Evolutionary conservation across 441 rosid genomes (phyloP).

Genomic region (Arabidopsis lyrata): DNA sequence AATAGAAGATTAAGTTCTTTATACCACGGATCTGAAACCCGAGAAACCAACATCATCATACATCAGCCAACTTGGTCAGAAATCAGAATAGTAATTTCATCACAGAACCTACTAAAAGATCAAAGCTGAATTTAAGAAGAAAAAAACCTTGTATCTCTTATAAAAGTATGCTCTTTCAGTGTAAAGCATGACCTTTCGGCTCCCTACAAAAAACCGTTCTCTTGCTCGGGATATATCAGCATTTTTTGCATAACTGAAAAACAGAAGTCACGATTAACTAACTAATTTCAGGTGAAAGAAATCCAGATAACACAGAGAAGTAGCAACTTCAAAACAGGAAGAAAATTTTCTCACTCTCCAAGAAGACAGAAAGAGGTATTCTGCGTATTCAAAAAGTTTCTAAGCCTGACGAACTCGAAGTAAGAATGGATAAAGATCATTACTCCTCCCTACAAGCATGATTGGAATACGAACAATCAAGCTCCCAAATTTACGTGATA

Average conservation of each 20-base stretch:
- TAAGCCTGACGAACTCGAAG: slow-evolving; percentile 83
- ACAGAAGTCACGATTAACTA: slow-evolving; percentile 9
- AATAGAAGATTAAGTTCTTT: slow-evolving; percentile 79
- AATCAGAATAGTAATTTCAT: neutral
- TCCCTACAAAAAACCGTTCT: slow-evolving; percentile 74
- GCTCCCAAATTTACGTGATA: slow-evolving; percentile 1
- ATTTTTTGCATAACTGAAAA: slow-evolving; percentile 69
- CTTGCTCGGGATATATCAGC: slow-evolving; percentile 84
- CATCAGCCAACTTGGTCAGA: slow-evolving; percentile 1
- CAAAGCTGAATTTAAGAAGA: slow-evolving; percentile 10
- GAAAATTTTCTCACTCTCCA: slow-evolving; percentile 72
- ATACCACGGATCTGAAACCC: slow-evolving; percentile 84
- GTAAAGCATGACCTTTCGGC: slow-evolving; percentile 82
- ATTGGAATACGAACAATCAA: slow-evolving; percentile 25
- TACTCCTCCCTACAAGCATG: slow-evolving; percentile 76
- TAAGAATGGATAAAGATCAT: slow-evolving; percentile 89
- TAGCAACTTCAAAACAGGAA: slow-evolving; percentile 9
- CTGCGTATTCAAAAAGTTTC: slow-evolving; percentile 89
- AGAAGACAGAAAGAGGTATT: slow-evolving; percentile 88
- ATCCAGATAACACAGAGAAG: slow-evolving; percentile 24
- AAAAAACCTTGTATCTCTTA: slow-evolving; percentile 82
- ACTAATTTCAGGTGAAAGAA: slow-evolving; percentile 23
- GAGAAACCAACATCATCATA: slow-evolving; percentile 19
- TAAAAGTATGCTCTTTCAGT: slow-evolving; percentile 92
- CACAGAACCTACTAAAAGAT: slow-evolving; percentile 18